Conservation (phyloP, 495 filamentous ascomycete genomes). For the Penicillium pulvis region DNA sequence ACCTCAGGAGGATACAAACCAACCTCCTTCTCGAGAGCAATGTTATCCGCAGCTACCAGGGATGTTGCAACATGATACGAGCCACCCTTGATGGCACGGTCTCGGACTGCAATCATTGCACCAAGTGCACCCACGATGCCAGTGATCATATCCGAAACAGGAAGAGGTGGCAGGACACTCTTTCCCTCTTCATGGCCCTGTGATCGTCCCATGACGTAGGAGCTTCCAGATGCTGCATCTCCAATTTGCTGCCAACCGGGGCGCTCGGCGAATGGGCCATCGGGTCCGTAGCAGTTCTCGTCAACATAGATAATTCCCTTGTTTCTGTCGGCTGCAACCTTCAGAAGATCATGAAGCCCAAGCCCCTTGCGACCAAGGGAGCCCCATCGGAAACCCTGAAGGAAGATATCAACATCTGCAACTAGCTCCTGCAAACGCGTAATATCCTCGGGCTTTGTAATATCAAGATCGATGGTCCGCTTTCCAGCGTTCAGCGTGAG, state of each 20-base stretch:
- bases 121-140: constrained; percentile 57
- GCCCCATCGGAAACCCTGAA: constrained; percentile 57
- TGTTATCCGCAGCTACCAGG: constrained; percentile 9
- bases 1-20: constrained; percentile 10
- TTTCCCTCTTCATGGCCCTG: constrained; percentile 63
- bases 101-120: constrained; percentile 47
- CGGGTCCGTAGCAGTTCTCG: constrained; percentile 64
- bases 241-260: constrained; percentile 53
- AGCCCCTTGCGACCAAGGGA: constrained; percentile 55
- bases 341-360: constrained; percentile 47
- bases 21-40: constrained; percentile 9
- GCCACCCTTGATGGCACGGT: constrained; percentile 29
- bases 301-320: constrained; percentile 64
- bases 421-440: constrained; percentile 47
- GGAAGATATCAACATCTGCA: constrained; percentile 55
- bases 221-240: constrained; percentile 35
- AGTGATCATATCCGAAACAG: constrained; percentile 71
- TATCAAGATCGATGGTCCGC: constrained; percentile 55
- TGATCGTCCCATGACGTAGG: constrained; percentile 30
- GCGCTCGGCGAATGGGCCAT: constrained; percentile 35
- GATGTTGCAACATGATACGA: constrained; percentile 30
- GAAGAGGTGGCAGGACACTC: constrained; percentile 68
- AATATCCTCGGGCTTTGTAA: constrained; percentile 48
- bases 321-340: constrained; percentile 42
- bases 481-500: constrained; percentile 56